A percentile compares a stretch with the other conserved stretches of the same genome.
Conservation (phyloP, 129 eudicot species). For the Saposhnikovia divaricata region DNA sequence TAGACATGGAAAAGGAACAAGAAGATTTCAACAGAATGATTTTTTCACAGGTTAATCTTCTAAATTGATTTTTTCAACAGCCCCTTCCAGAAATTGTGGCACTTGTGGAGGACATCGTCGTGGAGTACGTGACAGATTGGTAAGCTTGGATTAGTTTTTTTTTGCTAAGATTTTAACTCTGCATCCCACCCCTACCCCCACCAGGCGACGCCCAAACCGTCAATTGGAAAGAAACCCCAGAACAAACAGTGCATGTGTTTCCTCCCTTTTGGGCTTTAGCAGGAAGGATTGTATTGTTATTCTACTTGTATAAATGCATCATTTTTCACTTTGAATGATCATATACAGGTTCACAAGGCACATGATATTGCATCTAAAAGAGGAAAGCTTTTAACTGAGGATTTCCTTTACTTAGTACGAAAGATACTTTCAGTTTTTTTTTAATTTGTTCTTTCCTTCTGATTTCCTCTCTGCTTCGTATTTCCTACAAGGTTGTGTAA, state of each 20-base stretch:
- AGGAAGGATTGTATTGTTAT: background rate
- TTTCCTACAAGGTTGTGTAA: background rate
- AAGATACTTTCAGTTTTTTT: constrained; percentile 33
- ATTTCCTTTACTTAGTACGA: constrained; percentile 80
- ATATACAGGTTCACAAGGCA: constrained; percentile 81
- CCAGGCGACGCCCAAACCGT: background rate
- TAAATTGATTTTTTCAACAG: too few relatives aligned
- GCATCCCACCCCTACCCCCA: background rate
- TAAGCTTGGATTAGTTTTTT: constrained; percentile 15
- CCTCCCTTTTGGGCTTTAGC: background rate
- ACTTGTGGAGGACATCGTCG: too few relatives aligned
- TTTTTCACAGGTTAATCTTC: constrained; percentile 57
- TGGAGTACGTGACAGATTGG: too few relatives aligned
- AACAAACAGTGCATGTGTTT: background rate
- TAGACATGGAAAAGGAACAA: constrained; percentile 95
- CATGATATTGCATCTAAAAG: constrained; percentile 89
- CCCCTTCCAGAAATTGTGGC: too few relatives aligned
- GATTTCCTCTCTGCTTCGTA: background rate
- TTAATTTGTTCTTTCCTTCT: background rate
- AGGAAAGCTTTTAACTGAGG: constrained; percentile 93
- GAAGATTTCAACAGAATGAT: constrained; percentile 74
- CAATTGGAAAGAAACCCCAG: background rate
- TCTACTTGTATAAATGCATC: background rate
- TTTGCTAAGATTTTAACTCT: background rate
- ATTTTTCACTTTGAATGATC: background rate